A percentile compares a stretch with the other conserved stretches of the same genome.
These are phyloP conservation scores for Lyophyllum decastes DNA, from an alignment of 768 basidiomycete genomes.

Conservation along the genomic window DNA sequence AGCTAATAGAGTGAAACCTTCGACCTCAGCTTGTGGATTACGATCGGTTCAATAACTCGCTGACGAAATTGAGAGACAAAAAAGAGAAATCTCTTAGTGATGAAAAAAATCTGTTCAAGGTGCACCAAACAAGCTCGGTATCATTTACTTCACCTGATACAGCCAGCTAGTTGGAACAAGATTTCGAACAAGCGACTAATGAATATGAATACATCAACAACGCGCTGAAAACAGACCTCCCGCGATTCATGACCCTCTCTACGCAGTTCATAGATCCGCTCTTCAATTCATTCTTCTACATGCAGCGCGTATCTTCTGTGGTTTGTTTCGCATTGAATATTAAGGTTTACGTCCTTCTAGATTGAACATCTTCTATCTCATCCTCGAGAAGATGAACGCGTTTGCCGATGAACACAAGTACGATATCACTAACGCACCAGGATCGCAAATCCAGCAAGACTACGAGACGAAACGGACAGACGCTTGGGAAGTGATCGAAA, in stretches of 20 bases:
- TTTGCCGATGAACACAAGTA: slow-evolving; percentile 83
- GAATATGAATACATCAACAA: slow-evolving; percentile 95
- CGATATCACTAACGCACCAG: slow-evolving; percentile 63
- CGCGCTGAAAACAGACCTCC: slow-evolving; percentile 87
- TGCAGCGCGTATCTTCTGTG: slow-evolving; percentile 74
- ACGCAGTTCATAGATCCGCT: slow-evolving; percentile 93
- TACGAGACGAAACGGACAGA: slow-evolving; percentile 87
- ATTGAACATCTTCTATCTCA: slow-evolving; percentile 90
- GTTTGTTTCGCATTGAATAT: neutral
- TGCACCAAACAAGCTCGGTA: slow-evolving; percentile 29
- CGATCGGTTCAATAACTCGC: slow-evolving; percentile 94
- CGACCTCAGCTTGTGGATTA: slow-evolving; percentile 76
- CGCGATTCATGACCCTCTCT: slow-evolving; percentile 86
- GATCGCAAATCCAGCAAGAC: slow-evolving; percentile 69
- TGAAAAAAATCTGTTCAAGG: slow-evolving; percentile 97
- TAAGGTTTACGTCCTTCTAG: slow-evolving; percentile 36
- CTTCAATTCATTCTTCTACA: slow-evolving; percentile 99
- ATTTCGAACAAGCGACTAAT: slow-evolving; percentile 88
- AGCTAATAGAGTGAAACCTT: neutral
- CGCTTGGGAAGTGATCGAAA: slow-evolving; percentile 76
- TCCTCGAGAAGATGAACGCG: slow-evolving; percentile 90
- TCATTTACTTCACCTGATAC: slow-evolving; percentile 15
- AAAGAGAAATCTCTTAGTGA: slow-evolving; percentile 96
- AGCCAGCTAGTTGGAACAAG: slow-evolving; percentile 79
- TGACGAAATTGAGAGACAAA: slow-evolving; percentile 96